A percentile compares a stretch with the other conserved stretches of the same genome.
phyloP scores from a whole-genome alignment of 2,329 filamentous ascomycete genomes.

The Akanthomyces uredinophilus region DNA sequence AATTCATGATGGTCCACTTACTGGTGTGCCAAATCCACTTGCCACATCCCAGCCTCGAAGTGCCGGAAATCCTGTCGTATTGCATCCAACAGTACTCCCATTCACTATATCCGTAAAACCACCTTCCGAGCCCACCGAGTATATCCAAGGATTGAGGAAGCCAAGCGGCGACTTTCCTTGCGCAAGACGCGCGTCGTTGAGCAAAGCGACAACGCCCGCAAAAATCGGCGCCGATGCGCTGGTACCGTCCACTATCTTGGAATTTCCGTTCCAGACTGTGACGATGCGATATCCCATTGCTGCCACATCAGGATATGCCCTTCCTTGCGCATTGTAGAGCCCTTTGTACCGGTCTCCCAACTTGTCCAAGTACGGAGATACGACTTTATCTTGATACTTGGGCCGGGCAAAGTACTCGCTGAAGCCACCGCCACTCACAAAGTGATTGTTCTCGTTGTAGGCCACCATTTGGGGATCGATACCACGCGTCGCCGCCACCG shows the following conservation, averaged over 20 bases:
- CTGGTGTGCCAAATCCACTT: slow-evolving; percentile 10
- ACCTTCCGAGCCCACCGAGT: slow-evolving; percentile 21
- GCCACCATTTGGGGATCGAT: slow-evolving; percentile 31
- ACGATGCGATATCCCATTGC: slow-evolving; percentile 40
- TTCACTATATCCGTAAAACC: slow-evolving; percentile 7
- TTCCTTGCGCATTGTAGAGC: not conserved
- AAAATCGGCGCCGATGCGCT: slow-evolving; percentile 49
- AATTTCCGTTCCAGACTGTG: slow-evolving; percentile 23
- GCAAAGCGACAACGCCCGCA: slow-evolving; percentile 48
- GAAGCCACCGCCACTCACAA: slow-evolving; percentile 45
- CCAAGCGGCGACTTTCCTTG: slow-evolving; percentile 39
- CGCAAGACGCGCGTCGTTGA: slow-evolving; percentile 50
- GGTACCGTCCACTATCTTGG: slow-evolving; percentile 28
- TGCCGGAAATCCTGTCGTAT: slow-evolving; percentile 6
- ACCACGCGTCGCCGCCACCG: slow-evolving; percentile 49
- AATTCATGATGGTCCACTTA: not conserved
- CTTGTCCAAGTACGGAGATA: slow-evolving; percentile 33
- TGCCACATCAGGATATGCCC: slow-evolving; percentile 47
- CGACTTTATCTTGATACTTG: slow-evolving; percentile 38
- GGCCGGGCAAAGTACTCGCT: slow-evolving; percentile 35
- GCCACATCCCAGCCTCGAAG: slow-evolving; percentile 6
- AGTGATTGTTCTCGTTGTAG: slow-evolving; percentile 39
- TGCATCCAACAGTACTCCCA: not conserved
- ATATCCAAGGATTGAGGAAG: slow-evolving; percentile 47
- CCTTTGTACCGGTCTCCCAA: not conserved